Evolutionary conservation across 805 yeast species (phyloP).

Genomic region (Zygosaccharomyces bailii): DNA sequence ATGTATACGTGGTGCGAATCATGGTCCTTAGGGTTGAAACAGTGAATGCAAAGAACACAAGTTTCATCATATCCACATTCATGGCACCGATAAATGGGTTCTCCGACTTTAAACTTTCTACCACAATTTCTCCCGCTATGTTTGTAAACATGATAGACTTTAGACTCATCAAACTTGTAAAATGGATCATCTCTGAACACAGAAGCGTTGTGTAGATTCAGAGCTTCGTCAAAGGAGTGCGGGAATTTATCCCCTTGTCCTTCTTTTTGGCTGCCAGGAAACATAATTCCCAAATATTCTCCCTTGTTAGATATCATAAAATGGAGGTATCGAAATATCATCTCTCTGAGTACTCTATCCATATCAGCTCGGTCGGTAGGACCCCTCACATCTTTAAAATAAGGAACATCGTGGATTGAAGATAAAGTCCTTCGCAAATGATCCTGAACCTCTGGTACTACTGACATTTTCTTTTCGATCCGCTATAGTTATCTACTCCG

Average conservation of each 20-base stretch:
- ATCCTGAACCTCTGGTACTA: conserved; percentile 11
- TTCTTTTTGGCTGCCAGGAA: conserved; percentile 29
- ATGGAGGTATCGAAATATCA: conserved; percentile 32
- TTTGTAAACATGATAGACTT: conserved; percentile 23
- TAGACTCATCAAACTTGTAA: conserved; percentile 18
- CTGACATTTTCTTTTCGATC: conserved; percentile 1
- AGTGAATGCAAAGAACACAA: conserved; percentile 70
- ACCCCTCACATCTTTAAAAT: conserved; percentile 24
- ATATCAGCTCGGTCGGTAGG: conserved; percentile 30
- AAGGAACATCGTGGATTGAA: conserved; percentile 21
- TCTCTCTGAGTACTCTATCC: conserved; percentile 26
- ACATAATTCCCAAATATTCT: conserved; percentile 33
- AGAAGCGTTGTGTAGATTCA: conserved; percentile 16
- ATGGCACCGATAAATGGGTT: conserved; percentile 66
- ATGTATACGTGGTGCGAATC: conserved; percentile 58
- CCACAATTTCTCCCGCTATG: conserved; percentile 71
- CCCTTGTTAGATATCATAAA: conserved; percentile 41
- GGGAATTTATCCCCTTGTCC: conserved; percentile 20
- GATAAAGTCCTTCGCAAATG: conserved; percentile 19
- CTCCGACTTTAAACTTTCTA: conserved; percentile 54
- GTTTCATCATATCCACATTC: conserved; percentile 78
- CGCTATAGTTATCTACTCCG: not conserved
- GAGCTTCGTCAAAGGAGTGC: conserved; percentile 18
- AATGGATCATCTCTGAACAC: conserved; percentile 16
- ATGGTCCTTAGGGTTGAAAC: conserved; percentile 71